Conservation (phyloP, 495 filamentous ascomycete genomes). For the Chaetomium tenue region DNA sequence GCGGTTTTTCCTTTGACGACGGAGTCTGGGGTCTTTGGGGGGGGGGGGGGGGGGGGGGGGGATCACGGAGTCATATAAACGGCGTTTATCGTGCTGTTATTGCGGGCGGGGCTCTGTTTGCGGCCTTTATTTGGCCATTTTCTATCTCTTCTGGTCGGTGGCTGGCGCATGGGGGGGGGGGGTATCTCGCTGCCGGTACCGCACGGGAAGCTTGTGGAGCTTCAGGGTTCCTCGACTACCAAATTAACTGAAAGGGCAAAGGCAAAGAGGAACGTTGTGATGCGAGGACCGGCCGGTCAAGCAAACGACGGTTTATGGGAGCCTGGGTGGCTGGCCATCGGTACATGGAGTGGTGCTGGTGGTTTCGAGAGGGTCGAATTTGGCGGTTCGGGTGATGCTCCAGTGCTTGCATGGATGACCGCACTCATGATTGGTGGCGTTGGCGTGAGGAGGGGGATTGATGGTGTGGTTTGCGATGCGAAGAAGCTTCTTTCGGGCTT, state of each 20-base stretch:
- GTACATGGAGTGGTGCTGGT: background rate
- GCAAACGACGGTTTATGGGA: background rate
- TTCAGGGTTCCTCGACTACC: background rate
- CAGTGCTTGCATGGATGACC: background rate
- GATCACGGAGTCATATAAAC: conserved; percentile 18
- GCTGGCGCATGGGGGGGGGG: conserved; percentile 14
- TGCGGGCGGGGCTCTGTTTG: background rate
- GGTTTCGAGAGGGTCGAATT: background rate
- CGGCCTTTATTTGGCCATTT: background rate
- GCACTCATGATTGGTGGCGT: too few species aligned
- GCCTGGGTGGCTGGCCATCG: background rate
- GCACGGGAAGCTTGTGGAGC: background rate
- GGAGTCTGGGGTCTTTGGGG: background rate
- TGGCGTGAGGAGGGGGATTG: background rate
- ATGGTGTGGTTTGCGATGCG: background rate
- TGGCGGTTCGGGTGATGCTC: conserved; percentile 6
- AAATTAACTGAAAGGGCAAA: background rate
- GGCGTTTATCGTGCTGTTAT: conserved; percentile 13
- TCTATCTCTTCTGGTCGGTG: background rate
- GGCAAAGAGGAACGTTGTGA: background rate
- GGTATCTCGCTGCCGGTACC: conserved; percentile 6
- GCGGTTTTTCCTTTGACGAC: conserved; percentile 7
- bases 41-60: too few species aligned
- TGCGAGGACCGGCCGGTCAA: background rate
- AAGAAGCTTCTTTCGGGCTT: background rate